These are phyloP conservation scores for Cordyceps militaris DNA, from an alignment of 2,329 filamentous ascomycete genomes.

Conservation along the genomic window DNA sequence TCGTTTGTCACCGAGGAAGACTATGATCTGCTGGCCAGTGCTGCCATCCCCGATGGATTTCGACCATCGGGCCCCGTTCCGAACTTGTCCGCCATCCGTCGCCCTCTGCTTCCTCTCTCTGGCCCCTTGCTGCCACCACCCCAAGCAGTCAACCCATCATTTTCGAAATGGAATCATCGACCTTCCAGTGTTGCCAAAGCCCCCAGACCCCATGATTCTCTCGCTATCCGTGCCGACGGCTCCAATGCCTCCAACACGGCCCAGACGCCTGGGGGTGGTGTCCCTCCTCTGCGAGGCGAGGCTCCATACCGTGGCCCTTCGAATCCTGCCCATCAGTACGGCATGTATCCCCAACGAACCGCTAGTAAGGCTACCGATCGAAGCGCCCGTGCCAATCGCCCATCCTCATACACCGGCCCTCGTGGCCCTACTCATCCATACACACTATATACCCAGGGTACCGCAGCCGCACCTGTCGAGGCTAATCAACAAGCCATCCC, in stretches of 20 bases:
- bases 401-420: slow-evolving; percentile 48
- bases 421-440: slow-evolving; percentile 77
- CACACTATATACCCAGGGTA: slow-evolving; percentile 76
- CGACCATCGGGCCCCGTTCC: slow-evolving; percentile 25
- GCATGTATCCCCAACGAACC: slow-evolving; percentile 69
- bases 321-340: slow-evolving; percentile 76
- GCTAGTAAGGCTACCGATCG: slow-evolving; percentile 62
- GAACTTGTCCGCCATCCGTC: neutral
- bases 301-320: slow-evolving; percentile 63
- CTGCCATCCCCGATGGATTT: slow-evolving; percentile 47
- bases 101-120: slow-evolving; percentile 1
- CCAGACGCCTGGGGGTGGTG: slow-evolving; percentile 27
- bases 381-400: slow-evolving; percentile 23
- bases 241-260: slow-evolving; percentile 24
- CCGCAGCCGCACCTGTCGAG: slow-evolving; percentile 46
- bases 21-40: slow-evolving; percentile 43
- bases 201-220: slow-evolving; percentile 40
- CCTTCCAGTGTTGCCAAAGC: slow-evolving; percentile 52
- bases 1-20: slow-evolving; percentile 34
- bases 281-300: slow-evolving; percentile 39
- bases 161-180: slow-evolving; percentile 28
- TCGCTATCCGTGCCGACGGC: slow-evolving; percentile 47
- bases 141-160: slow-evolving; percentile 17
- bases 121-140: slow-evolving; percentile 16
- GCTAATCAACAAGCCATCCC: slow-evolving; percentile 43